Percentiles rank a stretch among this genome's conserved stretches.
phyloP scores from a whole-genome alignment of 345 rosid genomes.

The Eucalyptus regnans region DNA sequence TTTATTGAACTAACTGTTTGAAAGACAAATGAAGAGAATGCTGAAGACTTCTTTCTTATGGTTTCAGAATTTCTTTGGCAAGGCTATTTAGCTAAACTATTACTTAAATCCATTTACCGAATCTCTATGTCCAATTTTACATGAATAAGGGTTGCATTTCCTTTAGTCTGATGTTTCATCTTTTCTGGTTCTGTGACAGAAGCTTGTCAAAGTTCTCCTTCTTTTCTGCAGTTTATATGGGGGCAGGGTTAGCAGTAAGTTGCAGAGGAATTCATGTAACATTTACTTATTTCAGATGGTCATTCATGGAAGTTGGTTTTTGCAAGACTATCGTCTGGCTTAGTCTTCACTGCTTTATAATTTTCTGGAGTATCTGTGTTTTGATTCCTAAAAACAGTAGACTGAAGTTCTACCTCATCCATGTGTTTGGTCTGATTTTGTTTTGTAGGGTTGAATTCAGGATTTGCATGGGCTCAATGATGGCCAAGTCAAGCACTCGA shows the following conservation, averaged over 20 bases:
- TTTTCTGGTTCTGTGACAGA: background rate
- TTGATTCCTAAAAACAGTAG: background rate
- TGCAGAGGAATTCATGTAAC: background rate
- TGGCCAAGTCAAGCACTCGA: constrained; percentile 93
- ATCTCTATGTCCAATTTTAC: background rate
- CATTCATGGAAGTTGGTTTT: background rate
- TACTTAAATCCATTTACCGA: background rate
- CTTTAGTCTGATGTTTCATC: background rate
- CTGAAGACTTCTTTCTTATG: background rate
- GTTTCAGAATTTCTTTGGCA: background rate
- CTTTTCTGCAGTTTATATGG: background rate
- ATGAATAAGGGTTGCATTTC: background rate
- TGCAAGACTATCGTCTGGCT: background rate
- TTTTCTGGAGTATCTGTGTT: background rate
- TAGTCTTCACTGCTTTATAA: background rate
- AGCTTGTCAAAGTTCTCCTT: background rate
- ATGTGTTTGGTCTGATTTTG: background rate
- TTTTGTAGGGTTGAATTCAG: constrained; percentile 59
- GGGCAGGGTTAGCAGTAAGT: background rate
- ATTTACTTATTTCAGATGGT: background rate
- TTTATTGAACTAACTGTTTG: background rate
- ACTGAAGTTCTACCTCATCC: background rate
- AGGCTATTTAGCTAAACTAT: background rate
- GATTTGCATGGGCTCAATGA: constrained; percentile 81
- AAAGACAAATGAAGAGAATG: background rate